phyloP scores from a whole-genome alignment of 768 basidiomycete species.

The Scleroderma citrinum region DNA sequence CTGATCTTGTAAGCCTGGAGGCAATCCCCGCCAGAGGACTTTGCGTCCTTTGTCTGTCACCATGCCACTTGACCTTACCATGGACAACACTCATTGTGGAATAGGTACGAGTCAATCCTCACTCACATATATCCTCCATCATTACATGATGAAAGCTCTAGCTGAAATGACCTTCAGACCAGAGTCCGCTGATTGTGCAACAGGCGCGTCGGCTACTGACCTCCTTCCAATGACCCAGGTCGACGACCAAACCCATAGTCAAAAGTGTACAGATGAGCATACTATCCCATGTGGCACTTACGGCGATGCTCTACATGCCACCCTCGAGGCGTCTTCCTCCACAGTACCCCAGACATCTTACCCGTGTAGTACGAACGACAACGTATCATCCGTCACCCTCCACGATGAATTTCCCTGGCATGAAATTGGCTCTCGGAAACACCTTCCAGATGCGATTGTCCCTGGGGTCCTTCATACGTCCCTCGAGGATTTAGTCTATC shows the following conservation, averaged over 20 bases:
- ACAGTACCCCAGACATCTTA: not conserved
- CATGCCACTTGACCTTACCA: not conserved
- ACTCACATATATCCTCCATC: not conserved
- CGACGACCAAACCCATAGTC: not conserved
- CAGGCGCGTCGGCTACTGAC: not conserved
- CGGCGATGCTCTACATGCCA: not conserved
- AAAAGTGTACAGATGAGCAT: not conserved
- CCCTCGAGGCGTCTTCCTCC: constrained; percentile 2
- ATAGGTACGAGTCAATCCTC: not conserved
- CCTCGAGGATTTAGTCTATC: not conserved
- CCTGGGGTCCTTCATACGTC: constrained; percentile 13
- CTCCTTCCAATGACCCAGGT: too few relatives aligned
- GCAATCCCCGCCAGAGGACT: not conserved
- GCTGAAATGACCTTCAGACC: not conserved
- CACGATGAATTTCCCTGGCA: constrained; percentile 6
- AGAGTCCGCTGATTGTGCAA: not conserved
- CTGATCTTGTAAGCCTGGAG: not conserved
- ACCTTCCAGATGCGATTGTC: constrained; percentile 7
- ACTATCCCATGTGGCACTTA: not conserved
- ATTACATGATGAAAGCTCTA: not conserved
- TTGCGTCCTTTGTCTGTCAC: not conserved
- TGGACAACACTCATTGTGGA: too few relatives aligned
- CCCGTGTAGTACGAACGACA: constrained; percentile 1
- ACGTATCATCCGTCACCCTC: constrained; percentile 13
- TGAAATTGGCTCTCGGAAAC: not conserved